Evolutionary conservation across 176 grass and related monocot species (phyloP), one percentile per base, ranked within the genome.

Genomic region (Hsuehochloa calcarea): DNA sequence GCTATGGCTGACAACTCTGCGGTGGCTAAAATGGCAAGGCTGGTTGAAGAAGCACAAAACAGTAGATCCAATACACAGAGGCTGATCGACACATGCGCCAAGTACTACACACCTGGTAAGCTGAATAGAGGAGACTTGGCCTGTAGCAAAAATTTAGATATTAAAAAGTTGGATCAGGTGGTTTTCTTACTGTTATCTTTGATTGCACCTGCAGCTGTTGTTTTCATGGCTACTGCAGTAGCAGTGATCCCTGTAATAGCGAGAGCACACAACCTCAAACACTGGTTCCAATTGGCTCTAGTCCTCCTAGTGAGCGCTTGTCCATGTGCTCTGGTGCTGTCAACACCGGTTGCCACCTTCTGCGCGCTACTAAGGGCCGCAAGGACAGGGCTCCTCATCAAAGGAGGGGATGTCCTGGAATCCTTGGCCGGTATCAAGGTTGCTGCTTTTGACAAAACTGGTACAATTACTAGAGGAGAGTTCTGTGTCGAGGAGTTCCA

Each of bases 11-110:
- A 96, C 70, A 75, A 96, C 26, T 99, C 97, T 45, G 86, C 93
- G 2, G 93, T 96, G 11, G 97, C 97, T 11, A 96, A 89, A 90
- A 99, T 99, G 97, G 92, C 84, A 81, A 92, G 93, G 72, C 59
- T 96, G 12, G 97, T 96, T 31, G 97, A 96, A 89, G 97, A 99
- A 99, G 93, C 97, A 37, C 97, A 99, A 63, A 99, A 90, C 83
- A 96, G 78, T 39, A 82, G 93, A 73, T 99, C 97, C 29, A 77
- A 62, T 31, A 91, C 93, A 10, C 91, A 99, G 82, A 91, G 84
- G 83, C 73, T 94, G 82, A 99, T 99, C 35, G 97, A 96, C 65
- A 90, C 88, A n/a, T 96, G 91, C 25, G 86, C 93, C 47, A 99
- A 94, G 87, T 99, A 96, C 80, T 96, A 96, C 78, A 99, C 96